Percentiles rank a stretch among this genome's conserved stretches.
These are phyloP conservation scores for Symbiodinium natans DNA, from an alignment of 73 alveolate species.

Conservation along the genomic window DNA sequence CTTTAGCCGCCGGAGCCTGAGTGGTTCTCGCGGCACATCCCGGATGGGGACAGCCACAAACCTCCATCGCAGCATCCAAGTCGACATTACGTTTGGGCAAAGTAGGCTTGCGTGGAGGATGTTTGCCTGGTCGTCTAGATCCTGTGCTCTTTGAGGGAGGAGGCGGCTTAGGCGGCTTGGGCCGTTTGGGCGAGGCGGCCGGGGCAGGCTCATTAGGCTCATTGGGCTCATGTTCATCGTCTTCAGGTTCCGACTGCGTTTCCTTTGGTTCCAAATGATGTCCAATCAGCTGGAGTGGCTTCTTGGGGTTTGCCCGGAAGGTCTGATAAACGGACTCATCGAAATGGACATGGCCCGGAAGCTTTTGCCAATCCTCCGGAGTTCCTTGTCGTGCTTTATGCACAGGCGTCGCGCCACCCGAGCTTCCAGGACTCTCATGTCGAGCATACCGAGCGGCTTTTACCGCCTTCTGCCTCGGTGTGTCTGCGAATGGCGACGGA, in stretches of 20 bases:
- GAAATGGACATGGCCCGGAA: slow-evolving; percentile 53
- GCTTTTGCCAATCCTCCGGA: neutral
- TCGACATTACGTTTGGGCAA: neutral
- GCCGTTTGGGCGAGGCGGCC: too few relatives aligned
- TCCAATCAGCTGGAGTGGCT: slow-evolving; percentile 65
- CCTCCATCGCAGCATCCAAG: neutral
- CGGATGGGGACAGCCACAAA: neutral
- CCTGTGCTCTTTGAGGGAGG: neutral
- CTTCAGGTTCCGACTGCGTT: neutral
- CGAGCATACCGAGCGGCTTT: neutral
- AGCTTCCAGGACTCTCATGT: neutral
- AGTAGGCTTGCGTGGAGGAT: neutral
- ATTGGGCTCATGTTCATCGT: neutral
- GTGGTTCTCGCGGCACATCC: too few relatives aligned
- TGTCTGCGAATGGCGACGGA: neutral
- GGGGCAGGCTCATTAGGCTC: too few relatives aligned
- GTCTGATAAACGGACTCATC: slow-evolving; percentile 25
- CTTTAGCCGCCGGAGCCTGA: too few relatives aligned
- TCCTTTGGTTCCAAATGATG: slow-evolving; percentile 16
- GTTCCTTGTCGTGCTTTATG: too few relatives aligned
- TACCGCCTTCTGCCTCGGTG: neutral
- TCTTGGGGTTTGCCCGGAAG: too few relatives aligned
- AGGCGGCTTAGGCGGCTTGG: neutral
- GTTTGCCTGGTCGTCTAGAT: neutral
- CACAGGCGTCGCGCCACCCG: too few relatives aligned